phyloP scores from a whole-genome alignment of 2,329 filamentous ascomycete species.

The Huntiella moniliformis region DNA sequence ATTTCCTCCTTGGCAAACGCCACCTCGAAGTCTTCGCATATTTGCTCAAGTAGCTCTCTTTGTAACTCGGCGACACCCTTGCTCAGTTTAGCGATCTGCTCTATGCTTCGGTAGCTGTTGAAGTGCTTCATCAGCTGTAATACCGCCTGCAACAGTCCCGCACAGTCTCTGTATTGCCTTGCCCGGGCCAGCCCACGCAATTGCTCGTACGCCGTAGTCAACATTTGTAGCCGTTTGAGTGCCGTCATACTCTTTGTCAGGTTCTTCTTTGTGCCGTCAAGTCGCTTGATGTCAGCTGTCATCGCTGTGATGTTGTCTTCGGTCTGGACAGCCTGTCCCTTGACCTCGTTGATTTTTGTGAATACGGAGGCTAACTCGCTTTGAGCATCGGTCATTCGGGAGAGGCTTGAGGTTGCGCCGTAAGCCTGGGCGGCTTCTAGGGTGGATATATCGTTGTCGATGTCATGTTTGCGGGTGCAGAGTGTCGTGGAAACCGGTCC shows the following conservation, averaged over 20 bases:
- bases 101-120: conserved; percentile 92
- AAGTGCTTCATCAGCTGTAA: conserved; percentile 97
- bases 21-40: conserved; percentile 98
- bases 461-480: conserved; percentile 57
- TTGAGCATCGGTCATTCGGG: conserved; percentile 82
- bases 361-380: conserved; percentile 78
- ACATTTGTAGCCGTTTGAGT: conserved; percentile 90
- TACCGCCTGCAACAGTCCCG: conserved; percentile 81
- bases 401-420: conserved; percentile 70
- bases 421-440: conserved; percentile 65
- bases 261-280: conserved; percentile 93
- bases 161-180: conserved; percentile 86
- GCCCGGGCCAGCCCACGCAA: conserved; percentile 64
- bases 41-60: conserved; percentile 78
- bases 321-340: conserved; percentile 72
- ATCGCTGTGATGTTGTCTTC: conserved; percentile 94
- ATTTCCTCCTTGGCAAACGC: conserved; percentile 83
- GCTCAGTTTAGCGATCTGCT: conserved; percentile 87
- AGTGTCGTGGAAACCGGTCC: conserved; percentile 56
- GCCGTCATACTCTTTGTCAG: conserved; percentile 95
- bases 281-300: conserved; percentile 95
- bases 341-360: conserved; percentile 84
- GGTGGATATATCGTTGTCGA: conserved; percentile 57
- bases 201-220: conserved; percentile 98
- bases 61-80: conserved; percentile 88